Evolutionary conservation across 257 asterid genomes (phyloP).

Genomic region (Solanum paucissectum): DNA sequence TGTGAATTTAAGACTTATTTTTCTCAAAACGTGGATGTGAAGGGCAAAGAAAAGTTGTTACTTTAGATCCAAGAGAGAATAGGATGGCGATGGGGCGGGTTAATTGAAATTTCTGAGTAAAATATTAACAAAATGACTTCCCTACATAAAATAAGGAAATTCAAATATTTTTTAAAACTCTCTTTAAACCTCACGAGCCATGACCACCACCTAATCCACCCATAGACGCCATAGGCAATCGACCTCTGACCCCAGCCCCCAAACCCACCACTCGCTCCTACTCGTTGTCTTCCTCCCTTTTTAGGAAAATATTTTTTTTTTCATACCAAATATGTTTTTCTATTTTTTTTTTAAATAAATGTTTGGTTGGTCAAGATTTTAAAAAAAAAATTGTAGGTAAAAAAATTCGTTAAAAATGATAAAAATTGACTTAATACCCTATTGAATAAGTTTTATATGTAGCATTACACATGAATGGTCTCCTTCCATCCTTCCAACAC

Average conservation of each 20-base stretch:
- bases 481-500: too few relatives aligned
- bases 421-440: not conserved
- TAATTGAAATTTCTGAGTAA: not conserved
- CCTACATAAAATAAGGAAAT: too few relatives aligned
- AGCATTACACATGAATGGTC: not conserved
- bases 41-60: not conserved
- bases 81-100: accelerated
- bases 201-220: too few relatives aligned
- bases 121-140: not conserved
- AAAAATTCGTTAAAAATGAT: accelerated
- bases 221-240: accelerated
- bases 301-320: too few relatives aligned
- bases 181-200: too few relatives aligned
- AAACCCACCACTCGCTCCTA: too few relatives aligned
- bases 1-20: not conserved
- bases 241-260: too few relatives aligned
- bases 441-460: not conserved
- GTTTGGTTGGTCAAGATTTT: too few relatives aligned
- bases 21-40: not conserved
- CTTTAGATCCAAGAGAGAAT: not conserved
- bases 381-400: accelerated
- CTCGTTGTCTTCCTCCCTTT: too few relatives aligned
- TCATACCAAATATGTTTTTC: too few relatives aligned
- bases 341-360: too few relatives aligned
- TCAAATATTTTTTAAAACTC: too few relatives aligned